phyloP scores from a whole-genome alignment of 1,284 basidiomycete genomes.

The Tilletia walkeri region DNA sequence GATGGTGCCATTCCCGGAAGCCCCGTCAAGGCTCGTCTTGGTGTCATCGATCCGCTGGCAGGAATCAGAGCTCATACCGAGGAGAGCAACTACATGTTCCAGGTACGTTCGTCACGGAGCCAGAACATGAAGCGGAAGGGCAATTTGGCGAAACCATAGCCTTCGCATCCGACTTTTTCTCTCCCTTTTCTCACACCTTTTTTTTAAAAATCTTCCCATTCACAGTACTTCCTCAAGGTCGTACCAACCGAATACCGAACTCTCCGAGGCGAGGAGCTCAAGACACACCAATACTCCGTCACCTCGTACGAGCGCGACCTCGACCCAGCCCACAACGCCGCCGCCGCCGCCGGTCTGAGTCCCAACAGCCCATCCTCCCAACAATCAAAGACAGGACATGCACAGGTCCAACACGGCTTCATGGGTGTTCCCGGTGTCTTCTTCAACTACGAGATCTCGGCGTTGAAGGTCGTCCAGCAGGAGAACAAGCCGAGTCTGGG shows the following conservation, averaged over 20 bases:
- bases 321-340: slow-evolving; percentile 56
- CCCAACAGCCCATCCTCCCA: slow-evolving; percentile 58
- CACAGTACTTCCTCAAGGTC: slow-evolving; percentile 93
- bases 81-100: slow-evolving; percentile 56
- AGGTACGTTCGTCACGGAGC: neutral
- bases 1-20: neutral
- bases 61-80: slow-evolving; percentile 65
- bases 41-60: slow-evolving; percentile 71
- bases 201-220: too few species aligned
- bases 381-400: neutral
- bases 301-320: slow-evolving; percentile 92
- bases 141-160: too few species aligned
- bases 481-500: slow-evolving; percentile 82
- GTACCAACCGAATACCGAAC: slow-evolving; percentile 46
- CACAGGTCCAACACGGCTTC: slow-evolving; percentile 64
- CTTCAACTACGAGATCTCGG: slow-evolving; percentile 73
- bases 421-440: slow-evolving; percentile 62
- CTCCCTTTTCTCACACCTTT: too few species aligned
- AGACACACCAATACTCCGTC: slow-evolving; percentile 86
- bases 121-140: slow-evolving; percentile 18
- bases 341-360: slow-evolving; percentile 67
- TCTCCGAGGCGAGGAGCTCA: slow-evolving; percentile 58
- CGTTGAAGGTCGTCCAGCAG: slow-evolving; percentile 46
- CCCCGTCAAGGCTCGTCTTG: slow-evolving; percentile 4
- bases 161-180: too few species aligned